Evolutionary conservation across 495 filamentous ascomycete species (phyloP).

Genomic region (Xanthoparmelia taractica): DNA sequence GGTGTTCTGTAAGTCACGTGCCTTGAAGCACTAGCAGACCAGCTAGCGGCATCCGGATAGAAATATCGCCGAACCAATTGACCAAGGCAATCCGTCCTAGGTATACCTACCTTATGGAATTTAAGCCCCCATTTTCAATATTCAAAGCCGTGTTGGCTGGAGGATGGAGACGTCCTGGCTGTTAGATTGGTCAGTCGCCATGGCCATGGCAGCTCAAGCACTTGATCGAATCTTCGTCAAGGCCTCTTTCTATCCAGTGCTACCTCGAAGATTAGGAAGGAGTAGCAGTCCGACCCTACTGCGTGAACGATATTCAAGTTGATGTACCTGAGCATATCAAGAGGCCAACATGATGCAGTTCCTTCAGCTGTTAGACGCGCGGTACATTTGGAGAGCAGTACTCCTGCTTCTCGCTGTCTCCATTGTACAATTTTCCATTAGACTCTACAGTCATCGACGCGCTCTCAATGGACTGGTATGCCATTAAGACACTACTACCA

Average conservation of each 20-base stretch:
- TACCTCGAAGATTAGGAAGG: background rate
- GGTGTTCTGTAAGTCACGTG: background rate
- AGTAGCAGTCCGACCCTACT: background rate
- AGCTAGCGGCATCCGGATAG: too few species aligned
- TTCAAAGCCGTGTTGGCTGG: too few species aligned
- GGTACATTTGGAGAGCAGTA: background rate
- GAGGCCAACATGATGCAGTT: background rate
- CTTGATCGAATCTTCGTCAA: background rate
- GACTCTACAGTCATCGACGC: constrained; percentile 11
- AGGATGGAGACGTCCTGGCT: too few species aligned
- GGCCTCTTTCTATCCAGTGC: background rate
- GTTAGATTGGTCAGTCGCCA: too few species aligned
- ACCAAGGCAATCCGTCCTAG: background rate
- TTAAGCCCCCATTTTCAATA: background rate
- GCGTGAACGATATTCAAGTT: background rate
- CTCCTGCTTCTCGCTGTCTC: background rate
- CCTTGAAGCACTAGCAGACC: too few species aligned
- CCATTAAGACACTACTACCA: background rate
- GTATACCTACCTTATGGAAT: background rate
- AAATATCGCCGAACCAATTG: too few species aligned
- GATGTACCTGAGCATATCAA: background rate
- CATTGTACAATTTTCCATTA: constrained; percentile 11
- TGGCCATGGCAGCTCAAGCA: background rate
- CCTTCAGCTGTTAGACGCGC: background rate
- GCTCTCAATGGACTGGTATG: constrained; percentile 16